phyloP scores from a whole-genome alignment of 202 grass and related monocot genomes.

The Bolboschoenoplectus hybrid region DNA sequence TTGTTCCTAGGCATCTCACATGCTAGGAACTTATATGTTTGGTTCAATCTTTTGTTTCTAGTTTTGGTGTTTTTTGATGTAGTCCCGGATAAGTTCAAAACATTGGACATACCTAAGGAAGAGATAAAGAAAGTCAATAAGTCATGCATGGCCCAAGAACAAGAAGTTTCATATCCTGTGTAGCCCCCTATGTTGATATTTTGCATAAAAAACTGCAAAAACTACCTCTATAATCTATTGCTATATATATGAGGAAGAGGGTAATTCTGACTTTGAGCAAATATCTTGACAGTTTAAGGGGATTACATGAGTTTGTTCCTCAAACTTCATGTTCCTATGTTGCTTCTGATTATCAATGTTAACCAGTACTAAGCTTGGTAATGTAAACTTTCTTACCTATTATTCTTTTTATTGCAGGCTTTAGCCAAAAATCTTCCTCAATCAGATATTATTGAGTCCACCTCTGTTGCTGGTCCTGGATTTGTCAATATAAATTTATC shows the following conservation, averaged over 20 bases:
- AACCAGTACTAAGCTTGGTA: neutral
- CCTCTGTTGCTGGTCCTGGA: slow-evolving; percentile 91
- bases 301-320: slow-evolving; percentile 4
- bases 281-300: neutral
- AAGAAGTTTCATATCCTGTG: neutral
- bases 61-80: neutral
- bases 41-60: neutral
- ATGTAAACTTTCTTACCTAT: neutral
- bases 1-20: slow-evolving; percentile 21
- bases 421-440: slow-evolving; percentile 79
- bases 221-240: neutral
- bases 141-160: neutral
- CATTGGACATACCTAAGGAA: neutral
- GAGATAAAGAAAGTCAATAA: neutral
- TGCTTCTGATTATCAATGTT: neutral
- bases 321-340: neutral
- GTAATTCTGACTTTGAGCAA: neutral
- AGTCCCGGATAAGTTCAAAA: neutral
- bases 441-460: slow-evolving; percentile 82
- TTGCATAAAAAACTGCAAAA: neutral
- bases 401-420: slow-evolving; percentile 51
- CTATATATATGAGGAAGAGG: slow-evolving; percentile 5
- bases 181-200: neutral
- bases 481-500: slow-evolving; percentile 96
- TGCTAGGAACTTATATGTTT: neutral